Percentiles rank a stretch among this genome's conserved stretches.
Conservation (phyloP, 1,284 basidiomycete genomes). For the Ustanciosporium gigantosporum region DNA sequence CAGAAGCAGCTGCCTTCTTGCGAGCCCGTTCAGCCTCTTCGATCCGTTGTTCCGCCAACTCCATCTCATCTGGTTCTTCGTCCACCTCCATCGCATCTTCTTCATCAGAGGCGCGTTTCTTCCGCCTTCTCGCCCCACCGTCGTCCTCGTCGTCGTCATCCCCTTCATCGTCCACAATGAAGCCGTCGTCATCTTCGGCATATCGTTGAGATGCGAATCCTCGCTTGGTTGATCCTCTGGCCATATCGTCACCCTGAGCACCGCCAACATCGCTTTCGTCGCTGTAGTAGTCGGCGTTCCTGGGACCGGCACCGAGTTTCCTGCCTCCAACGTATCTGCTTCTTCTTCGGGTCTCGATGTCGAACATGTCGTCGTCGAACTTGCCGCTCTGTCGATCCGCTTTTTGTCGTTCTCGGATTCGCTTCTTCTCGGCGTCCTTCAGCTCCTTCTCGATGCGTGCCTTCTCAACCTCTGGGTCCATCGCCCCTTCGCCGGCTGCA, state of each 20-base stretch:
- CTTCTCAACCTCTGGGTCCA: slow-evolving; percentile 70
- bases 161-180: slow-evolving; percentile 52
- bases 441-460: slow-evolving; percentile 52
- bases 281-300: slow-evolving; percentile 48
- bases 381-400: slow-evolving; percentile 38
- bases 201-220: slow-evolving; percentile 17
- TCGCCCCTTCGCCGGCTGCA: slow-evolving; percentile 31
- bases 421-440: slow-evolving; percentile 54
- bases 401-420: slow-evolving; percentile 44
- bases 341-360: slow-evolving; percentile 32
- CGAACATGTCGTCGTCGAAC: slow-evolving; percentile 48
- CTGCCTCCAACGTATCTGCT: slow-evolving; percentile 22
- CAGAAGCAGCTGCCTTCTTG: slow-evolving; percentile 19
- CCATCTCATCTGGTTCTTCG: slow-evolving; percentile 51
- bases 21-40: slow-evolving; percentile 34
- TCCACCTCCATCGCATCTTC: slow-evolving; percentile 53
- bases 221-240: slow-evolving; percentile 23
- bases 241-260: slow-evolving; percentile 11
- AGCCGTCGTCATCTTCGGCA: slow-evolving; percentile 54
- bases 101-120: slow-evolving; percentile 27
- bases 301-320: slow-evolving; percentile 29
- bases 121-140: slow-evolving; percentile 12
- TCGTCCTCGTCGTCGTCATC: slow-evolving; percentile 39
- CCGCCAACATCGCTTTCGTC: slow-evolving; percentile 46
- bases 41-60: slow-evolving; percentile 46